Evolutionary conservation across 2,329 filamentous ascomycete genomes (phyloP).

Genomic region (Colletotrichum trifolii): DNA sequence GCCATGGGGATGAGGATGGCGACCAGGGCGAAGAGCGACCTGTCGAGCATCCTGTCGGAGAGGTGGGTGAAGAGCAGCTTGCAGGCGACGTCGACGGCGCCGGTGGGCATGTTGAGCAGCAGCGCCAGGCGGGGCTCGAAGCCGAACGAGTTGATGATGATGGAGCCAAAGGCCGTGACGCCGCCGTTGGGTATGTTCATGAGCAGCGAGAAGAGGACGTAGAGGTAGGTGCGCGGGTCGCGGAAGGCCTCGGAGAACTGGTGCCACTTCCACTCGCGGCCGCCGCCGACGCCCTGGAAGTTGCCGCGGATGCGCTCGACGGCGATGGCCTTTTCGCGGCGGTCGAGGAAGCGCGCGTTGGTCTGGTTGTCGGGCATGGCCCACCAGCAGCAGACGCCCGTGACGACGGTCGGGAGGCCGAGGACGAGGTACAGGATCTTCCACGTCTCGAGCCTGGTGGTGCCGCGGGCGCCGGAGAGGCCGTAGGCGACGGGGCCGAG

Average conservation of each 20-base stretch:
- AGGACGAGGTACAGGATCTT: constrained; percentile 44
- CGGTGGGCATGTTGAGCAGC: constrained; percentile 39
- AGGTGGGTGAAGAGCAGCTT: constrained; percentile 42
- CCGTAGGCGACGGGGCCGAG: constrained; percentile 40
- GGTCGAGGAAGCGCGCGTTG: constrained; percentile 67
- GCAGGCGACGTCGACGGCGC: constrained; percentile 36
- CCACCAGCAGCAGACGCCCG: constrained; percentile 38
- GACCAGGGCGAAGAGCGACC: constrained; percentile 41
- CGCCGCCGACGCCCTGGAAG: constrained; percentile 63
- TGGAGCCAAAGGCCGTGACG: constrained; percentile 36
- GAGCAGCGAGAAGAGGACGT: constrained; percentile 58
- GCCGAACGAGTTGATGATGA: constrained; percentile 38
- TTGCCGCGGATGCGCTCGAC: constrained; percentile 61
- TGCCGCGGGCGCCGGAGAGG: constrained; percentile 33
- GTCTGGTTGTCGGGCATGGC: constrained; percentile 66
- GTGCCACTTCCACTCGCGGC: constrained; percentile 56
- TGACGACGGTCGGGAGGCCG: constrained; percentile 42
- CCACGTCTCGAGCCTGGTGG: constrained; percentile 36
- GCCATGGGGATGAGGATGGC: constrained; percentile 43
- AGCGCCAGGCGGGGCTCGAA: constrained; percentile 31
- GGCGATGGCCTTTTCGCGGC: constrained; percentile 62
- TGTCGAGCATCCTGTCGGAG: constrained; percentile 42
- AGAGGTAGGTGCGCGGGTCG: constrained; percentile 65
- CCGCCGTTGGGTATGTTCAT: constrained; percentile 40
- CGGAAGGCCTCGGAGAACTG: constrained; percentile 57